These are phyloP conservation scores for Ilyonectria destructans DNA, from an alignment of 2,329 filamentous ascomycete species.

Conservation along the genomic window DNA sequence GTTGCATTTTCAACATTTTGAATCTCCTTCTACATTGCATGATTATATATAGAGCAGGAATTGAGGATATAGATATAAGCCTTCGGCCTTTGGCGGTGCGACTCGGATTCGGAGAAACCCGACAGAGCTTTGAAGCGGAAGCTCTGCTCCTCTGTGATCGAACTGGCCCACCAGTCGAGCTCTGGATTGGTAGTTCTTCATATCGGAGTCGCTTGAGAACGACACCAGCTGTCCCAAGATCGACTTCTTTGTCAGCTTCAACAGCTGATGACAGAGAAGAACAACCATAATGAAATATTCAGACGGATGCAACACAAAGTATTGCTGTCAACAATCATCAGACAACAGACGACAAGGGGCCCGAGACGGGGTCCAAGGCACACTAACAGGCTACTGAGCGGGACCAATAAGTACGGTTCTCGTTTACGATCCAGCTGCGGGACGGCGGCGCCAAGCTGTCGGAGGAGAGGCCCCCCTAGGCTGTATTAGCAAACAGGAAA, in stretches of 20 bases:
- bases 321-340: background rate
- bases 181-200: slow-evolving; percentile 53
- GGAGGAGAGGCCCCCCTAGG: background rate
- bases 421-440: background rate
- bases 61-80: slow-evolving; percentile 52
- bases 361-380: background rate
- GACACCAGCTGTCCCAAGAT: slow-evolving; percentile 50
- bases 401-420: background rate
- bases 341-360: background rate
- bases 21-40: slow-evolving; percentile 59
- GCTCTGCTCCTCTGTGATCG: slow-evolving; percentile 55
- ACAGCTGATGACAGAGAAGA: slow-evolving; percentile 55
- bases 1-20: slow-evolving; percentile 58
- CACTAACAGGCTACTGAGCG: background rate
- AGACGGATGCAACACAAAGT: slow-evolving; percentile 44
- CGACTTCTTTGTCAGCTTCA: slow-evolving; percentile 54
- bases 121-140: slow-evolving; percentile 39
- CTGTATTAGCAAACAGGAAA: background rate
- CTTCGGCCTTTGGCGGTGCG: slow-evolving; percentile 31
- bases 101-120: background rate
- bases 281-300: slow-evolving; percentile 62
- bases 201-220: slow-evolving; percentile 51
- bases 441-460: too few relatives aligned
- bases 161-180: slow-evolving; percentile 53
- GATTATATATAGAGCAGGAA: slow-evolving; percentile 59